Conservation (phyloP, 164 flowering plant species). For the Protea cynaroides region DNA sequence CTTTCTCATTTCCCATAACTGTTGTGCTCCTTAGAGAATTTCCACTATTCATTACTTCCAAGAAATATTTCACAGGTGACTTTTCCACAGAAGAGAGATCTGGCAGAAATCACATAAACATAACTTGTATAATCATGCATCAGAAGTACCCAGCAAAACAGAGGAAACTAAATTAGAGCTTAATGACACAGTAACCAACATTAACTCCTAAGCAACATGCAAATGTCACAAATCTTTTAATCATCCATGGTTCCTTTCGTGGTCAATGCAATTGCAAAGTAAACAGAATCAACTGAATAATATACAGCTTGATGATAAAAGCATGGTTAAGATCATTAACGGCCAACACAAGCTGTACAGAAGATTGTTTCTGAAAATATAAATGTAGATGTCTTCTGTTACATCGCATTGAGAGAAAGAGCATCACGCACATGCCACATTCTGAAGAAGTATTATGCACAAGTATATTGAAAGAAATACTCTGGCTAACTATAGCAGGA, state of each 20-base stretch:
- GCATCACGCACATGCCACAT: too few species aligned
- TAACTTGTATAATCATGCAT: not conserved
- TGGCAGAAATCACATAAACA: conserved; percentile 19
- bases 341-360: too few species aligned
- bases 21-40: conserved; percentile 74
- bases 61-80: conserved; percentile 70
- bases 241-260: too few species aligned
- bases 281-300: too few species aligned
- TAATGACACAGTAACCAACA: not conserved
- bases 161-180: not conserved
- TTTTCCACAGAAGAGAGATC: conserved; percentile 43
- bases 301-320: too few species aligned
- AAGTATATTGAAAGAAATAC: not conserved
- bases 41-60: conserved; percentile 73
- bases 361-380: not conserved
- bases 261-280: too few species aligned
- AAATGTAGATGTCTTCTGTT: too few species aligned
- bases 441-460: too few species aligned
- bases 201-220: too few species aligned
- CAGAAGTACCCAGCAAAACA: not conserved
- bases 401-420: too few species aligned
- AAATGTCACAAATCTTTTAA: too few species aligned
- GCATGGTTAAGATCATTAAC: too few species aligned
- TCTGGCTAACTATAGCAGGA: not conserved
- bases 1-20: conserved; percentile 74